Evolutionary conservation across 2,329 filamentous ascomycete species (phyloP).

Genomic region (Talaromyces sp.): DNA sequence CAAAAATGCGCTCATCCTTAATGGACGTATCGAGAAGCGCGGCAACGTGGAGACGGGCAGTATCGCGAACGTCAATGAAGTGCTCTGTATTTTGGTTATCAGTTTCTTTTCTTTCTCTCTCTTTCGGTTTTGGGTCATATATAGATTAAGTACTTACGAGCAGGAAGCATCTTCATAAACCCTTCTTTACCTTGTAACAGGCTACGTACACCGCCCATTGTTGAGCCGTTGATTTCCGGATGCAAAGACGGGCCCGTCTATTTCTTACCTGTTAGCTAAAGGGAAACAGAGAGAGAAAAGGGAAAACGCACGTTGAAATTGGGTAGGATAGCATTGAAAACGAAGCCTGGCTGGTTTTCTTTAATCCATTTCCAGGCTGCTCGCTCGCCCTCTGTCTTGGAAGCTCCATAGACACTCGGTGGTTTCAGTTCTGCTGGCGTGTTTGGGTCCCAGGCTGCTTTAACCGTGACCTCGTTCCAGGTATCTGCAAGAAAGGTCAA

Average conservation of each 20-base stretch:
- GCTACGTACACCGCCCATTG: constrained; percentile 2
- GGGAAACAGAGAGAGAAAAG: background rate
- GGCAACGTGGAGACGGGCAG: constrained; percentile 49
- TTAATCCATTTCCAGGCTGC: constrained; percentile 42
- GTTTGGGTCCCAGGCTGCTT: constrained; percentile 17
- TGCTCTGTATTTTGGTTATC: constrained; percentile 26
- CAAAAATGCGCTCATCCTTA: constrained; percentile 48
- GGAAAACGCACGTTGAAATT: constrained; percentile 27
- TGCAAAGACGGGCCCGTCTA: constrained; percentile 24
- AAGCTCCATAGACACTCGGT: constrained; percentile 36
- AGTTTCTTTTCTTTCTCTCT: background rate
- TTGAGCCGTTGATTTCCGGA: constrained; percentile 13
- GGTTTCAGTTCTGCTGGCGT: constrained; percentile 22
- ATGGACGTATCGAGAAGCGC: constrained; percentile 45
- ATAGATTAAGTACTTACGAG: background rate
- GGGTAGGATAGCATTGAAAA: constrained; percentile 32
- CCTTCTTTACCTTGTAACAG: constrained; percentile 4
- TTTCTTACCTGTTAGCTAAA: background rate
- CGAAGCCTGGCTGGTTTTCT: constrained; percentile 40
- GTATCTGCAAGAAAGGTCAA: background rate
- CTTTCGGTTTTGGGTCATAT: background rate
- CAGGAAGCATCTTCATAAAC: background rate
- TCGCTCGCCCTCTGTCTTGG: constrained; percentile 44
- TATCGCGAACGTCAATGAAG: constrained; percentile 44
- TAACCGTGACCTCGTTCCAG: constrained; percentile 1